phyloP scores from a whole-genome alignment of 2,329 filamentous ascomycete species.

The Trichothecium sympodiale region DNA sequence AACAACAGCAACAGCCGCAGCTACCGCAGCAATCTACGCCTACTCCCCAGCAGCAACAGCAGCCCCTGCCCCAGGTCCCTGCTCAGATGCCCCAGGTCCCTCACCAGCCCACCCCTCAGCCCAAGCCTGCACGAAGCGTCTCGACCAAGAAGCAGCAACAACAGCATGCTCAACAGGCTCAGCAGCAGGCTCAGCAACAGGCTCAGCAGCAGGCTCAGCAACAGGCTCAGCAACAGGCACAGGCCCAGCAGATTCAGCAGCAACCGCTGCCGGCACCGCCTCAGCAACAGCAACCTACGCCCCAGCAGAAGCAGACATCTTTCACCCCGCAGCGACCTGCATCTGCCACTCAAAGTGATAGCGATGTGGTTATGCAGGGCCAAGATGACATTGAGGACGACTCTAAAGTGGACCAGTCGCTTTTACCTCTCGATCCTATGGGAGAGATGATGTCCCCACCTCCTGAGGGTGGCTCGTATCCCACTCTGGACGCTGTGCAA shows the following conservation, averaged over 20 bases:
- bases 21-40: constrained; percentile 13
- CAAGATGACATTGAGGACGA: constrained; percentile 29
- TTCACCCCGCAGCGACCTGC: constrained; percentile 20
- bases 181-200: constrained; percentile 8
- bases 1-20: constrained; percentile 18
- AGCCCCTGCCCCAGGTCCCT: constrained; percentile 11
- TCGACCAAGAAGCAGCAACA: constrained; percentile 2
- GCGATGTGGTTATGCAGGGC: constrained; percentile 44
- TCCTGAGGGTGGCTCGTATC: constrained; percentile 52
- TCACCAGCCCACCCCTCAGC: constrained; percentile 6
- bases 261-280: constrained; percentile 7
- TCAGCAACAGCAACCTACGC: constrained; percentile 13
- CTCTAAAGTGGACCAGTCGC: constrained; percentile 37
- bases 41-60: constrained; percentile 11
- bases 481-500: constrained; percentile 53
- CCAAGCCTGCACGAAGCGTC: constrained; percentile 6
- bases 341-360: constrained; percentile 25
- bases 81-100: constrained; percentile 3
- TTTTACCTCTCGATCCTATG: constrained; percentile 42
- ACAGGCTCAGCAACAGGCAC: constrained; percentile 17
- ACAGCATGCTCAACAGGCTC: constrained; percentile 8
- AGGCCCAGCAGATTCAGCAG: constrained; percentile 11
- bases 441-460: constrained; percentile 51
- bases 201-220: constrained; percentile 25
- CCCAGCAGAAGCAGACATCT: constrained; percentile 19